Evolutionary conservation across 2,329 filamentous ascomycete species (phyloP).

Genomic region (Alternaria brassicae): DNA sequence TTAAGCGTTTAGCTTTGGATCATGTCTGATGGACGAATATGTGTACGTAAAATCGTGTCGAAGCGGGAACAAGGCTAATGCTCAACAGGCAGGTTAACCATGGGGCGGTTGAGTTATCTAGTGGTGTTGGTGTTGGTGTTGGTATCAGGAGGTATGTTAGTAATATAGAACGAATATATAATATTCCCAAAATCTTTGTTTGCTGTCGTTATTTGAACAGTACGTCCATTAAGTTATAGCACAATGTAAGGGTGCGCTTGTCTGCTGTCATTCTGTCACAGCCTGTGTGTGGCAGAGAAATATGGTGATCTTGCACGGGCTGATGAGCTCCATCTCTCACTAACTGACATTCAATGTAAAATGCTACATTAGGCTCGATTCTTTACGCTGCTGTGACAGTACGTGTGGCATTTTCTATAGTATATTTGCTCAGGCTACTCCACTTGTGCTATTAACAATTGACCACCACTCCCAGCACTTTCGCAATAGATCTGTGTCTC

Average conservation of each 20-base stretch:
- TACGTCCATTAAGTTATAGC: too few species aligned
- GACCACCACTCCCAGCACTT: too few species aligned
- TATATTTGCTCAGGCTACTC: neutral
- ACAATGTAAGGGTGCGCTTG: too few species aligned
- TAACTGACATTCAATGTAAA: neutral
- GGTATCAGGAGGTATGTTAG: neutral
- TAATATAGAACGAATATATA: neutral
- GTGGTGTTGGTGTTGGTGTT: neutral
- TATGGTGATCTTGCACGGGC: too few species aligned
- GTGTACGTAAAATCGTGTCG: neutral
- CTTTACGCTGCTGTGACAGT: neutral
- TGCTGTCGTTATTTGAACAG: neutral
- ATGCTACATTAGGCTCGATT: neutral
- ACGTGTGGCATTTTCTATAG: neutral
- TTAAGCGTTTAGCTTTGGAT: neutral
- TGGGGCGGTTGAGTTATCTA: neutral
- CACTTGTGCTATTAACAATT: neutral
- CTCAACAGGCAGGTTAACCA: neutral
- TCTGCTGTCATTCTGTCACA: neutral
- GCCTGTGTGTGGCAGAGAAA: neutral
- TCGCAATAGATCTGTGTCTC: too few species aligned
- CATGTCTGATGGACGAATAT: neutral
- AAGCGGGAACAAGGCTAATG: neutral
- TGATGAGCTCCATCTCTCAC: neutral
- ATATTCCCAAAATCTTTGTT: neutral